Percentiles rank a stretch among this genome's conserved stretches.
These are phyloP conservation scores for Ramalina intermedia DNA, from an alignment of 495 filamentous ascomycete species.

Conservation along the genomic window DNA sequence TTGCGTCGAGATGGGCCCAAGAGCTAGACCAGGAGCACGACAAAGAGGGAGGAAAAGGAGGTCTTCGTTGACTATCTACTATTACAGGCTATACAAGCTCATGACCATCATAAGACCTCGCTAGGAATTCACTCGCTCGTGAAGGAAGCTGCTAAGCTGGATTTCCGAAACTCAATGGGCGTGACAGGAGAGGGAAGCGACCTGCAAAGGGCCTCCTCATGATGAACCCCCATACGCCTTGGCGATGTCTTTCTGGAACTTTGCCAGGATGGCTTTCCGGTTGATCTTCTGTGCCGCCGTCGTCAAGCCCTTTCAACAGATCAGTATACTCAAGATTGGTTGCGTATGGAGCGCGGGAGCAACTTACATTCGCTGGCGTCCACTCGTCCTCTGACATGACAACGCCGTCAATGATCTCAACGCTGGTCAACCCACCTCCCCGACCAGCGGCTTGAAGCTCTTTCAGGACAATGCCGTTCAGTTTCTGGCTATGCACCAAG, in stretches of 20 bases:
- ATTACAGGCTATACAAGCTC: neutral
- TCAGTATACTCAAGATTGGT: neutral
- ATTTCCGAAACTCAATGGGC: neutral
- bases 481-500: slow-evolving; percentile 69
- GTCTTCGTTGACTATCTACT: neutral
- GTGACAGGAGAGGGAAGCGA: neutral
- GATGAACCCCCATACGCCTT: slow-evolving; percentile 23
- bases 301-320: slow-evolving; percentile 28
- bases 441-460: slow-evolving; percentile 66
- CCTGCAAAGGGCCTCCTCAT: neutral
- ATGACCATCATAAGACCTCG: neutral
- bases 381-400: slow-evolving; percentile 93
- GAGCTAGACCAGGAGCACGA: too few relatives aligned
- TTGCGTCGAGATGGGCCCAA: too few relatives aligned
- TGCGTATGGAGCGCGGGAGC: neutral
- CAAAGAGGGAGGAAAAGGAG: too few relatives aligned
- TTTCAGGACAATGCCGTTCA: slow-evolving; percentile 63
- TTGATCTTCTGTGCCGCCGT: slow-evolving; percentile 44
- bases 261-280: slow-evolving; percentile 36
- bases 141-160: too few relatives aligned
- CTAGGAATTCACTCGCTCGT: too few relatives aligned
- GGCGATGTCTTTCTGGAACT: slow-evolving; percentile 32
- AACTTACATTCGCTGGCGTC: slow-evolving; percentile 86
- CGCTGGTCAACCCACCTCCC: slow-evolving; percentile 61
- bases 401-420: slow-evolving; percentile 87